phyloP scores from a whole-genome alignment of 1,284 basidiomycete species.

The Psilocybe mexicana region DNA sequence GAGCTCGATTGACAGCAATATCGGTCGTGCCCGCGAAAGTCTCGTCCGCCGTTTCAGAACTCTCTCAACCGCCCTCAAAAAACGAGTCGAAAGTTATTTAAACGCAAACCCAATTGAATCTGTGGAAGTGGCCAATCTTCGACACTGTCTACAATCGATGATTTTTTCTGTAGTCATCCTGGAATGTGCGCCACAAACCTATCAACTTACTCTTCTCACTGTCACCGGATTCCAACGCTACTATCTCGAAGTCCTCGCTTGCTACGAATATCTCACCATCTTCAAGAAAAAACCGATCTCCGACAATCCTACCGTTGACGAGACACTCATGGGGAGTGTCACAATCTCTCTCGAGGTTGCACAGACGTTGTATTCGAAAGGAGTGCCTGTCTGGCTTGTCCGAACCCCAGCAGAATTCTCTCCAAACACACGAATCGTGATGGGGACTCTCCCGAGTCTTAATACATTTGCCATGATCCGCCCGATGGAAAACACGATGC shows the following conservation, averaged over 20 bases:
- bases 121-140: neutral
- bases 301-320: neutral
- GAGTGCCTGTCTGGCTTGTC: conserved; percentile 10
- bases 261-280: conserved; percentile 6
- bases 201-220: conserved; percentile 4
- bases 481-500: neutral
- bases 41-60: neutral
- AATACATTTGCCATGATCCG: neutral
- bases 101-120: neutral
- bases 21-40: neutral
- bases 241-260: conserved; percentile 7
- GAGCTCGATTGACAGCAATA: neutral
- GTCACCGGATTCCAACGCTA: conserved; percentile 10
- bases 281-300: neutral
- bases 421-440: neutral
- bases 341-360: neutral
- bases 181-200: conserved; percentile 1
- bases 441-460: neutral
- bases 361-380: neutral
- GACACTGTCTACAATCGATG: neutral
- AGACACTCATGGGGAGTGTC: conserved; percentile 1
- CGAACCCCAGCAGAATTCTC: neutral
- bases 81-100: neutral
- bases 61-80: neutral
- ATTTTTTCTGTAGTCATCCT: neutral